Base-by-base conservation (phyloP, 2,329 filamentous ascomycete genomes). In the Colletotrichum scovillei region DNA sequence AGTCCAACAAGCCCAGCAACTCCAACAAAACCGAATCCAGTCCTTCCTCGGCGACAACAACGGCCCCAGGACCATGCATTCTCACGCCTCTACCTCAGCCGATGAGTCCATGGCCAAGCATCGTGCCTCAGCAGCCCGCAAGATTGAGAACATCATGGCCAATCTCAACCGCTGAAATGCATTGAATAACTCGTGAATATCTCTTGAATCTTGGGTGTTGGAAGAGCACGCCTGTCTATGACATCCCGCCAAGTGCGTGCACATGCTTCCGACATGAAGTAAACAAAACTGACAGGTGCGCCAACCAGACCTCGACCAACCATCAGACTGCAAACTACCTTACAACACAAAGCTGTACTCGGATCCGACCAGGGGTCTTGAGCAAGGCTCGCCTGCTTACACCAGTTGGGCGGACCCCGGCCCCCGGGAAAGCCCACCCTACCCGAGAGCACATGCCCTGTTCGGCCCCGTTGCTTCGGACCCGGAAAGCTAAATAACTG, bases 201-300 rank as follows among this genome's bases (percentile, higher is more conserved):
- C 19, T 9, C 8, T 4, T n/a, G 2, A n/a, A 1, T 46, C 3
- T 46, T 19, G 6, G 16, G 2, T 46, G 16, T 3, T 0, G 19
- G 19, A 11, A 46, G 42, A 46, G 9, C 42, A 8, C 16, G 42
- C 42, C 7, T 8, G 7, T 46, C 16, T n/a, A n/a, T 3, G 9
- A 46, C 42, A 46, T 8, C 7, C 42, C 19, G 19, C 42, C 19
- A 46, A 46, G 42, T 46, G 42, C 42, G 42, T 46, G 19, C 42
- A 46, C 19, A 11, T 46, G 19, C 42, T 46, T 8, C 42, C n/a
- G 1, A 9, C 1, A 46, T 46, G 42, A 9, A 2, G 4, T 19
- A 9, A 0, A 46, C 42, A 46, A n/a, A 46, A 46, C 42, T 49
- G 19, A 49, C 42, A 22, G 2, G 8, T 49, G 19, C 8, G 4